Conservation (phyloP, 352 stramenopile species). For the Blastocystis sp. region DNA sequence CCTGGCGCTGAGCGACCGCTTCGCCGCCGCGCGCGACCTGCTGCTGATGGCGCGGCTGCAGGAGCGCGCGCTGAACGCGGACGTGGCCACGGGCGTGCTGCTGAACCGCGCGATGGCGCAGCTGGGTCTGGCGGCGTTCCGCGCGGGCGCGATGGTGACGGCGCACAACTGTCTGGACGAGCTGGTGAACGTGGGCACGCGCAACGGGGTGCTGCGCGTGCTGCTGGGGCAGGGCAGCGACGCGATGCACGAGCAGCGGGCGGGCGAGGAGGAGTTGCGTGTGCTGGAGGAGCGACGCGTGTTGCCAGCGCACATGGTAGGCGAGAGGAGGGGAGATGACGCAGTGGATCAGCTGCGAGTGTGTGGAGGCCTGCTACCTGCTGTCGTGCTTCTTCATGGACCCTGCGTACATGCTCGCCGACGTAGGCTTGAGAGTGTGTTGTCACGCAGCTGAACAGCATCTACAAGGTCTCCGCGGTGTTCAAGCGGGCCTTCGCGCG, state of each 20-base stretch:
- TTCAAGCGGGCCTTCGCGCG: neutral
- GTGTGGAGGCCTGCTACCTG: slow-evolving; percentile 91
- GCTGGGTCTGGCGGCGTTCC: slow-evolving; percentile 88
- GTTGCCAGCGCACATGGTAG: slow-evolving; percentile 87
- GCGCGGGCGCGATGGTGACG: slow-evolving; percentile 82
- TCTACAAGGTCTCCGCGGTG: slow-evolving; percentile 27
- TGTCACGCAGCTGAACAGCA: neutral
- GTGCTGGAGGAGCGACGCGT: slow-evolving; percentile 82
- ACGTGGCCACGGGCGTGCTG: slow-evolving; percentile 89
- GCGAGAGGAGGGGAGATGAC: neutral
- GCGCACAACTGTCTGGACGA: slow-evolving; percentile 90
- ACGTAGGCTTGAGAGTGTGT: neutral
- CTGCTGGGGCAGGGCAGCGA: slow-evolving; percentile 81
- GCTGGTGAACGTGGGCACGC: slow-evolving; percentile 78
- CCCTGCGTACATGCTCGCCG: slow-evolving; percentile 79
- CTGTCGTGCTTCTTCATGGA: slow-evolving; percentile 95
- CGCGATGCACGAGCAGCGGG: slow-evolving; percentile 74
- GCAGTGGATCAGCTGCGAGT: slow-evolving; percentile 90
- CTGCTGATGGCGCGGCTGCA: slow-evolving; percentile 95
- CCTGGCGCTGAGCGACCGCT: slow-evolving; percentile 91
- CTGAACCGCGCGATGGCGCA: slow-evolving; percentile 87
- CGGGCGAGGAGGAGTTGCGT: slow-evolving; percentile 84
- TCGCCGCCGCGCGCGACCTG: slow-evolving; percentile 90
- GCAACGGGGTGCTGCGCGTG: slow-evolving; percentile 76
- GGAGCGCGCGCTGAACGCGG: slow-evolving; percentile 79